Conservation (phyloP, 2,329 filamentous ascomycete species). For the Pseudogymnoascus sp. region DNA sequence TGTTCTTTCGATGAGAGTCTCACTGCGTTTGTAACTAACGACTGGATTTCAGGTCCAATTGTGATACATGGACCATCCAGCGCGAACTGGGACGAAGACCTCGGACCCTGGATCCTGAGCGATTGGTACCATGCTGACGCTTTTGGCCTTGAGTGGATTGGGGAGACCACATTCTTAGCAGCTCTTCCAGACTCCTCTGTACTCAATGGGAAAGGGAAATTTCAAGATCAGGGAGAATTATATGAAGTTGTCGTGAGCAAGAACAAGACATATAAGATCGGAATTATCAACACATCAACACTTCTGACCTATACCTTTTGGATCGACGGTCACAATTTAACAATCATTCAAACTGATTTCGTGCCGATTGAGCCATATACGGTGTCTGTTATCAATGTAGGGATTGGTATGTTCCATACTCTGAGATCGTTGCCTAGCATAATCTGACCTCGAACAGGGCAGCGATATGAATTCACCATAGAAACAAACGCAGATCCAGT, state of each 20-base stretch:
- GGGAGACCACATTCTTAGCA: no score
- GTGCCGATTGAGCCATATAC: slow-evolving; percentile 47
- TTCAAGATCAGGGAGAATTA: no score
- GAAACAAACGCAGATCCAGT: slow-evolving; percentile 37
- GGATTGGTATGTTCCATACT: no score
- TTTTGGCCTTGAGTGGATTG: no score
- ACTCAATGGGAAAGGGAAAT: no score
- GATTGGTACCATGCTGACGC: slow-evolving; percentile 27
- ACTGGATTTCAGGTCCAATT: slow-evolving; percentile 51
- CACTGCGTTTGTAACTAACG: slow-evolving; percentile 28
- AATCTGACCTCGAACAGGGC: slow-evolving; percentile 25
- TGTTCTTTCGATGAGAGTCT: no score
- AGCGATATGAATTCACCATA: slow-evolving; percentile 36
- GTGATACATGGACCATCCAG: slow-evolving; percentile 54
- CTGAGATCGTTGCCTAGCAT: no score
- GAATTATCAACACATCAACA: not conserved
- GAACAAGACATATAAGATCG: slow-evolving; percentile 10
- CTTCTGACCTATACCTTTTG: slow-evolving; percentile 27
- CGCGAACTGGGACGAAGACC: slow-evolving; percentile 55
- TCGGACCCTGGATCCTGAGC: slow-evolving; percentile 42
- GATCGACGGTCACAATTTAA: slow-evolving; percentile 46
- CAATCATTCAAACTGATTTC: slow-evolving; percentile 57
- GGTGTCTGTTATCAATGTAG: no score
- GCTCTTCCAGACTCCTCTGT: no score
- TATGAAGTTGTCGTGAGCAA: not conserved